These are phyloP conservation scores for Trichophyton verrucosum DNA, from an alignment of 2,329 filamentous ascomycete species.

Conservation along the genomic window DNA sequence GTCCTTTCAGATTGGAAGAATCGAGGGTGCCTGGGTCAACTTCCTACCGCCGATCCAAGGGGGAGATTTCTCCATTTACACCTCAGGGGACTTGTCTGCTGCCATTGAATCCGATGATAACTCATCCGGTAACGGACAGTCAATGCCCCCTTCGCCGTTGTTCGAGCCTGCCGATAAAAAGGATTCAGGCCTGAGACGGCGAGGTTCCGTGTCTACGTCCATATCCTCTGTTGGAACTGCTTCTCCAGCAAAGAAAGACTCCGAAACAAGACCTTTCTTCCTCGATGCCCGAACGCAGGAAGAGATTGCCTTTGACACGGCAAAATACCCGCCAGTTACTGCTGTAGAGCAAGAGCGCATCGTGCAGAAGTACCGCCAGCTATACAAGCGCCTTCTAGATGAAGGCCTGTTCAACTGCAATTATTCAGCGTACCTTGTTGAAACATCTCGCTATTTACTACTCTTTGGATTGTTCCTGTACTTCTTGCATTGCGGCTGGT, in stretches of 20 bases:
- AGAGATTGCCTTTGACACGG: constrained; percentile 61
- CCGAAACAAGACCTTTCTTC: constrained; percentile 43
- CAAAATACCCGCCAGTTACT: constrained; percentile 72
- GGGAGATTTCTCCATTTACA: constrained; percentile 55
- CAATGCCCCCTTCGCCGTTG: constrained; percentile 45
- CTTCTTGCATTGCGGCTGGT: constrained; percentile 54
- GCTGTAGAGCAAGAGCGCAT: constrained; percentile 60
- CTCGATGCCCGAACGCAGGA: constrained; percentile 61
- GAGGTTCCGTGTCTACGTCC: constrained; percentile 20
- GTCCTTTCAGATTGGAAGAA: constrained; percentile 68
- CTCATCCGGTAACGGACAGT: constrained; percentile 42
- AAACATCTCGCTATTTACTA: constrained; percentile 57
- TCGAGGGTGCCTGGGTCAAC: constrained; percentile 74
- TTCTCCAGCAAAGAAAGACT: constrained; percentile 9
- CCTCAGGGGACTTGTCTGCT: constrained; percentile 14
- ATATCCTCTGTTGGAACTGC: constrained; percentile 18
- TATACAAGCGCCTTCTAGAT: constrained; percentile 58
- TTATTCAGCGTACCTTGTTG: constrained; percentile 65
- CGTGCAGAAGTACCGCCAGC: constrained; percentile 64
- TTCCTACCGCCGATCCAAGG: constrained; percentile 88
- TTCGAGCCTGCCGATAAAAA: constrained; percentile 43
- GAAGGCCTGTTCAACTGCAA: constrained; percentile 76
- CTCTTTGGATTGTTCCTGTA: constrained; percentile 52
- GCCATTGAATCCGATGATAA: constrained; percentile 20
- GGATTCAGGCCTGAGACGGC: constrained; percentile 24